Base-by-base conservation (phyloP, 1,284 basidiomycete genomes). In the Papiliotrema fonsecae region DNA sequence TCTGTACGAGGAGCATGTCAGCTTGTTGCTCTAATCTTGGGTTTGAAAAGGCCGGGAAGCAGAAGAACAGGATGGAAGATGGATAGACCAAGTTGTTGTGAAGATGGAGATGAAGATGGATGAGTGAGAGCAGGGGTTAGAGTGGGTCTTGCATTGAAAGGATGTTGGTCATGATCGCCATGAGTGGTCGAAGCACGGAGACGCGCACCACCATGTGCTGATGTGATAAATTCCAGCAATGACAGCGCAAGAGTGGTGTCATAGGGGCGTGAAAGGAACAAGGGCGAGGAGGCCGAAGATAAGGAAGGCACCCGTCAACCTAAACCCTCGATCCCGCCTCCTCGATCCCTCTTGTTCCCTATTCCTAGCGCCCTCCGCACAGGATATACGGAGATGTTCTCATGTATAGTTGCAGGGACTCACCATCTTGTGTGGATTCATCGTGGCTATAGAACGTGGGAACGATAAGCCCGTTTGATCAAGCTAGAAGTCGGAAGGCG, bases 351-450 rank as follows among this genome's bases (percentile, higher is more conserved):
- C 46, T 11, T 41, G 13, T 7, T 14, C 14, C 25, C 39, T 11
- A 38, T 38, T 19, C 13, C 13, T 19, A 19, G 9, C 19, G 19
- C 19, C 13, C 26, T 10, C 10, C 7, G 10, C 26, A 34, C 24
- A 27, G 25, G 22, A 9, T 16, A 45, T 24, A 41, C 32, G 14
- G 22, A 31, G 39, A 25, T 14, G 22, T 19, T 21, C 11, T 41
- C 19, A 25, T 14, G 24, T 19, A 41, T 41, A 21, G 26, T 21
- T 27, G 41, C 18, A n/a, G 7, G 14, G 21, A 65, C 67, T 61
- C 50, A 69, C 69, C 60, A 65, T 64, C 54, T 71, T 67, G 54
- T 70, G 69, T 11, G 69, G 69, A 45, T 71, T 71, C 69, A 71
- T 71, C 34, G 44, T 69, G 53, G 19, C 37, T 25, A n/a, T n/a